Conservation (phyloP, 441 rosid genomes). For the Pelargonium australe region DNA sequence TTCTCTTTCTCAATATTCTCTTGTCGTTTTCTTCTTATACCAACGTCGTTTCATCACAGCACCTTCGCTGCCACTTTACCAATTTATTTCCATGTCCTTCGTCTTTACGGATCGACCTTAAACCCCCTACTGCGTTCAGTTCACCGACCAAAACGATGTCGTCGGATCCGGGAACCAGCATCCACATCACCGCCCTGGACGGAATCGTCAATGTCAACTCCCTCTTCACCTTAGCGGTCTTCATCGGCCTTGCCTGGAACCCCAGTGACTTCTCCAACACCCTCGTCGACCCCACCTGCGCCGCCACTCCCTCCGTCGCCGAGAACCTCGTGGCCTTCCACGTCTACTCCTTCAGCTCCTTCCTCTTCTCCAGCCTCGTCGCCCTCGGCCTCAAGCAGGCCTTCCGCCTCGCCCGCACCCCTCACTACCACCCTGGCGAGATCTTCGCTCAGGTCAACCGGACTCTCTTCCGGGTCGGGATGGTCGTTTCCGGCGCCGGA, state of each 20-base stretch:
- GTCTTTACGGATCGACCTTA: too few species aligned
- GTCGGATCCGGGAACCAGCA: constrained; percentile 29
- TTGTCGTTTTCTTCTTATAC: too few species aligned
- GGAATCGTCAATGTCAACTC: constrained; percentile 73
- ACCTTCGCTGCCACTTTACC: too few species aligned
- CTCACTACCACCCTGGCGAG: constrained; percentile 16
- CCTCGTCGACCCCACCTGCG: constrained; percentile 33
- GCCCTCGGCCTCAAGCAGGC: constrained; percentile 70
- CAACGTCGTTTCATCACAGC: too few species aligned
- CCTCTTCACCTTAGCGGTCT: constrained; percentile 71
- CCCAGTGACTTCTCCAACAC: constrained; percentile 25
- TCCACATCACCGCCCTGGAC: constrained; percentile 73
- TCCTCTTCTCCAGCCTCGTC: constrained; percentile 79
- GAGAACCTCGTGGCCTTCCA: constrained; percentile 59
- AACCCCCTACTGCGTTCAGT: too few species aligned
- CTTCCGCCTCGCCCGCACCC: constrained; percentile 34
- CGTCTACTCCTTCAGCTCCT: constrained; percentile 76
- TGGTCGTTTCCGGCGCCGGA: constrained; percentile 64
- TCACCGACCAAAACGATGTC: too few species aligned
- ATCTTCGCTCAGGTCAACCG: constrained; percentile 36
- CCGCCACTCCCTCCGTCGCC: constrained; percentile 29
- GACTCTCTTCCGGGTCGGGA: constrained; percentile 53
- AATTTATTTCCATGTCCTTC: too few species aligned
- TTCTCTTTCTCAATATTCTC: too few species aligned
- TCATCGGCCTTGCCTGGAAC: constrained; percentile 66